Evolutionary conservation across 1,139 yeast genomes (phyloP).

Genomic region (Lodderomyces oxycetoniae): DNA sequence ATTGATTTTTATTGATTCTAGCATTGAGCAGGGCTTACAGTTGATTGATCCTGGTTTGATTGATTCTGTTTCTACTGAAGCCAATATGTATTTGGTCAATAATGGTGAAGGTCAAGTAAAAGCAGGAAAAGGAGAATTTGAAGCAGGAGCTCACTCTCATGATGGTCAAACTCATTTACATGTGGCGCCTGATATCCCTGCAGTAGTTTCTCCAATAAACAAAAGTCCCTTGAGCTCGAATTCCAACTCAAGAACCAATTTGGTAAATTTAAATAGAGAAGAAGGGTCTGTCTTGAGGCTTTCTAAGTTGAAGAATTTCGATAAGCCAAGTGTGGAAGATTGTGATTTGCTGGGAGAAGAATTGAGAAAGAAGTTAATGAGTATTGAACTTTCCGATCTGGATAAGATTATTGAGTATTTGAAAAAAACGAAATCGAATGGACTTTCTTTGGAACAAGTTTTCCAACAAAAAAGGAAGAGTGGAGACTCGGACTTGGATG

Average conservation of each 20-base stretch:
- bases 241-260: constrained; percentile 33
- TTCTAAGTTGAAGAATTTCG: constrained; percentile 27
- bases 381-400: constrained; percentile 46
- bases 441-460: constrained; percentile 48
- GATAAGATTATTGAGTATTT: constrained; percentile 48
- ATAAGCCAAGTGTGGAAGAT: constrained; percentile 14
- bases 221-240: constrained; percentile 31
- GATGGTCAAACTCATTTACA: constrained; percentile 3
- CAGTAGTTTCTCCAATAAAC: constrained; percentile 17
- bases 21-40: constrained; percentile 61
- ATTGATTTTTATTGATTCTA: constrained; percentile 63
- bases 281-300: constrained; percentile 41
- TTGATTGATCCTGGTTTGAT: constrained; percentile 41
- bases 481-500: constrained; percentile 5
- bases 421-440: constrained; percentile 45
- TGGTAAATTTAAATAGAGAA: constrained; percentile 33
- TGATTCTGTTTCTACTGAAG: constrained; percentile 15
- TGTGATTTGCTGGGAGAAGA: constrained; percentile 45
- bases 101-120: constrained; percentile 14
- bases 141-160: constrained; percentile 1
- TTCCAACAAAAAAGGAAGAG: constrained; percentile 28
- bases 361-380: constrained; percentile 45
- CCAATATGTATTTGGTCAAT: constrained; percentile 12
- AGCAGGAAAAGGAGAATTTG: constrained; percentile 3
- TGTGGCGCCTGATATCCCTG: constrained; percentile 13